Conservation (phyloP, 306 rosid genomes). For the Prosopis cineraria region DNA sequence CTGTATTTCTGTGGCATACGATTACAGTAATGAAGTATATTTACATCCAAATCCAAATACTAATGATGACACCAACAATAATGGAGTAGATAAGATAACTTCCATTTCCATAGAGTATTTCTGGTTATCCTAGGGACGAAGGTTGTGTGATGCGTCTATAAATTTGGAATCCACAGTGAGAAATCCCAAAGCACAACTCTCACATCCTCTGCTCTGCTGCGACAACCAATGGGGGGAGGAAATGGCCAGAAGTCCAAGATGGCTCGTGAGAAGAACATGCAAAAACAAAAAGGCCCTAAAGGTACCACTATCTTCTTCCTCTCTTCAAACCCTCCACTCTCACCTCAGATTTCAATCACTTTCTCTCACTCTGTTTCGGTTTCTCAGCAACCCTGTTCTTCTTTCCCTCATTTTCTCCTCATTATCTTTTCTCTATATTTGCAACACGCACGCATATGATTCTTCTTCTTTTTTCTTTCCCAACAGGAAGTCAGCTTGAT, state of each 20-base stretch:
- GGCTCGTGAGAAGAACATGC: conserved; percentile 7
- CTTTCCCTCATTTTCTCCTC: not conserved
- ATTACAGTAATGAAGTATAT: not conserved
- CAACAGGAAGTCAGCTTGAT: conserved; percentile 22
- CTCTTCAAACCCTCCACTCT: no score
- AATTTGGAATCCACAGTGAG: not conserved
- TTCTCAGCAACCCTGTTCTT: not conserved
- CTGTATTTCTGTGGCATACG: not conserved
- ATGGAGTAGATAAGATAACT: not conserved
- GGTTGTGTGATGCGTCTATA: no score
- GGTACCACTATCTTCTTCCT: not conserved
- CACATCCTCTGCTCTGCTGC: not conserved
- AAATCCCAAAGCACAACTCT: not conserved
- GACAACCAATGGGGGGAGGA: conserved; percentile 13
- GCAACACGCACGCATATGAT: not conserved
- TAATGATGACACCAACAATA: no score
- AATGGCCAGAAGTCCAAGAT: conserved; percentile 31
- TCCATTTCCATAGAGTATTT: no score
- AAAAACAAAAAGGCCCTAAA: not conserved
- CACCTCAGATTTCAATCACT: not conserved
- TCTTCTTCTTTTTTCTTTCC: not conserved
- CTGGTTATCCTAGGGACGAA: no score
- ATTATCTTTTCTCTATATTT: not conserved
- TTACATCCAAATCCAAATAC: no score
- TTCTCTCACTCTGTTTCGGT: not conserved